phyloP scores from a whole-genome alignment of 805 yeast genomes.

The Jamesozyma spencerorum region DNA sequence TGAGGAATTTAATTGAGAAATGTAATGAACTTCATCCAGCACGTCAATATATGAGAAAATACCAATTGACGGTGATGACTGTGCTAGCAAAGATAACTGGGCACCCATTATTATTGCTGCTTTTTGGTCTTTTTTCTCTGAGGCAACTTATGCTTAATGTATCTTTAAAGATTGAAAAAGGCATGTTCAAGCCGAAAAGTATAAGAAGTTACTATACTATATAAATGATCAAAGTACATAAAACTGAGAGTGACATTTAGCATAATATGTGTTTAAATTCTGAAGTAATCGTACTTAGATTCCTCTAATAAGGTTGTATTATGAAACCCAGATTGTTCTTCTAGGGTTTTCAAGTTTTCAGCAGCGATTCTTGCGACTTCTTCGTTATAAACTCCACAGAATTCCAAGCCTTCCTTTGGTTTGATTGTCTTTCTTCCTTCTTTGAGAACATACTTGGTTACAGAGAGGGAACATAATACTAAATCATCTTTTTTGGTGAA shows the following conservation, averaged over 20 bases:
- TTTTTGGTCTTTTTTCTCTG: too few relatives aligned
- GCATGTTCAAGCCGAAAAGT: too few relatives aligned
- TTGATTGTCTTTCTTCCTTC: conserved; percentile 63
- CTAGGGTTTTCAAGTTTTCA: conserved; percentile 29
- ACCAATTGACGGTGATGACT: conserved; percentile 87
- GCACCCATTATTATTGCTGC: conserved; percentile 61
- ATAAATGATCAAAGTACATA: too few relatives aligned
- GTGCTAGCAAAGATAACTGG: conserved; percentile 74
- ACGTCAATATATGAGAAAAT: conserved; percentile 83
- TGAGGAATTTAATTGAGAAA: conserved; percentile 66
- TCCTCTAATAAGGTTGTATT: conserved; percentile 21
- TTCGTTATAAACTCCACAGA: conserved; percentile 47
- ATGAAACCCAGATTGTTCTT: conserved; percentile 25
- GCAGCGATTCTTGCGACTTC: conserved; percentile 37
- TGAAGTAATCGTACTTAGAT: conserved; percentile 2
- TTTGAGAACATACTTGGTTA: conserved; percentile 78
- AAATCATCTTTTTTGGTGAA: conserved; percentile 39
- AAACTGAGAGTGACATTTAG: too few relatives aligned
- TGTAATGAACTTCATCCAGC: conserved; percentile 63
- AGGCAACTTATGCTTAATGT: too few relatives aligned
- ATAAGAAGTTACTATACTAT: too few relatives aligned
- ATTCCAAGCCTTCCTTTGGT: conserved; percentile 51
- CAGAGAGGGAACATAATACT: conserved; percentile 45
- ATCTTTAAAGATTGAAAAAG: too few relatives aligned
- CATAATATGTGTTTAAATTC: too few relatives aligned